Base-by-base conservation (phyloP, 345 rosid genomes). In the Gossypium bickii region DNA sequence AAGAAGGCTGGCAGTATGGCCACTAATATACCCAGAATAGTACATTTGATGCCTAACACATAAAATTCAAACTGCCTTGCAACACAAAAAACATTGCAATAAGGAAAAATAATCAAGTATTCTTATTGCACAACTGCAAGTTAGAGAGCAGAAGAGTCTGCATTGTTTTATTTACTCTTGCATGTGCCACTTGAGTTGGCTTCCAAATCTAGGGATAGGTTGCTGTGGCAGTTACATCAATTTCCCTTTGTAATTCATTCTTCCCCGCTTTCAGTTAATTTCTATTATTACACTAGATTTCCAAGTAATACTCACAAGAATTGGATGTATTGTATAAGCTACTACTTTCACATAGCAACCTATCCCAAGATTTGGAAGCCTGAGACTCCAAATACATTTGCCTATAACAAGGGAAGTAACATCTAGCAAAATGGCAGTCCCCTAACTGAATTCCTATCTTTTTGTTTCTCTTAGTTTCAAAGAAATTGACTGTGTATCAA, bases 111-210 rank as follows among this genome's bases (percentile, higher is more conserved):
- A 59, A 60, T 24, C 43, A 52, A 38, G 62, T 18, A 9, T 52
- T 27, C 62, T 51, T 55, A 34, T n/a, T n/a, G 62, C 74, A 34
- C 7, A 55, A 53, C 17, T 17, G 55, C 12, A 38, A 10, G 3
- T 70, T 27, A 34, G n/a, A 29, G 74, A 10, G n/a, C 58, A 73
- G 29, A 73, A 61, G 43, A 47, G 11, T 73, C 34, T 18, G 27
- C 20, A 4, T 60, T 59, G 17, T 24, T 73, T 48, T 45, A 29
- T 73, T 61, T 5, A 56, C 56, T 25, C 67, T 24, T 22, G 56
- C 57, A 15, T 6, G 48, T 13, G 43, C 55, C 58, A 65, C 55
- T 73, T 59, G 34, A 17, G 17, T 47, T 24, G 27, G 57, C 45
- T 34, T 34, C 41, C 41, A 34, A 34, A 34, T 34, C 41, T 34